phyloP scores from a whole-genome alignment of 2,329 filamentous ascomycete species.

The Atkinsonella hypoxylon region DNA sequence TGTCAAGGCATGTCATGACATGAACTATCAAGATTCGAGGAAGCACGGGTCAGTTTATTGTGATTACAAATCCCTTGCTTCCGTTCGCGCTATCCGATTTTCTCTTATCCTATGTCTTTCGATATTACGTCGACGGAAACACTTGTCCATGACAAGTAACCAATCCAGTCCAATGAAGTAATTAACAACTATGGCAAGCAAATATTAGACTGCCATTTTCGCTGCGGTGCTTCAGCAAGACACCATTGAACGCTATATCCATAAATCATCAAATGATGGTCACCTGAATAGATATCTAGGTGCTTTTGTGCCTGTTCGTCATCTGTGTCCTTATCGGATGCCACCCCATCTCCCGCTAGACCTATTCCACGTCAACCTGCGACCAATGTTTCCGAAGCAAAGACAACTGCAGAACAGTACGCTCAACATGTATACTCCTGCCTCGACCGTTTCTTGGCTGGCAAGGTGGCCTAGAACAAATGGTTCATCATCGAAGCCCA shows the following conservation, averaged over 20 bases:
- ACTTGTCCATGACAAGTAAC: too few relatives aligned
- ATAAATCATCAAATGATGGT: too few relatives aligned
- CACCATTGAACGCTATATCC: background rate
- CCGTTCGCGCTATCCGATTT: background rate
- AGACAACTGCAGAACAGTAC: constrained; percentile 91
- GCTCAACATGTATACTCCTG: constrained; percentile 80
- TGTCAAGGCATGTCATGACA: background rate
- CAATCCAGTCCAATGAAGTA: background rate
- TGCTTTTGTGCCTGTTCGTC: too few relatives aligned
- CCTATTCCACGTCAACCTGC: constrained; percentile 50
- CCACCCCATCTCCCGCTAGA: constrained; percentile 35
- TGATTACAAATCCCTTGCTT: background rate
- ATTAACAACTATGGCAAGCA: background rate
- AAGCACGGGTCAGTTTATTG: too few relatives aligned
- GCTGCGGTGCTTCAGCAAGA: background rate
- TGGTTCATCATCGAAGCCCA: constrained; percentile 1
- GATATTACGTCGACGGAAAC: background rate
- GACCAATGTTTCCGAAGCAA: constrained; percentile 91
- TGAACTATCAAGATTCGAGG: too few relatives aligned
- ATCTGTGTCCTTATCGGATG: constrained; percentile 18
- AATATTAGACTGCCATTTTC: background rate
- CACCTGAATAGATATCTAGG: too few relatives aligned
- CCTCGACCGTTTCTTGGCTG: constrained; percentile 52
- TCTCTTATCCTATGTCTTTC: background rate
- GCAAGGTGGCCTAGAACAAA: constrained; percentile 37